These are phyloP conservation scores for Mangifera indica DNA, from an alignment of 345 rosid genomes.

Conservation along the genomic window DNA sequence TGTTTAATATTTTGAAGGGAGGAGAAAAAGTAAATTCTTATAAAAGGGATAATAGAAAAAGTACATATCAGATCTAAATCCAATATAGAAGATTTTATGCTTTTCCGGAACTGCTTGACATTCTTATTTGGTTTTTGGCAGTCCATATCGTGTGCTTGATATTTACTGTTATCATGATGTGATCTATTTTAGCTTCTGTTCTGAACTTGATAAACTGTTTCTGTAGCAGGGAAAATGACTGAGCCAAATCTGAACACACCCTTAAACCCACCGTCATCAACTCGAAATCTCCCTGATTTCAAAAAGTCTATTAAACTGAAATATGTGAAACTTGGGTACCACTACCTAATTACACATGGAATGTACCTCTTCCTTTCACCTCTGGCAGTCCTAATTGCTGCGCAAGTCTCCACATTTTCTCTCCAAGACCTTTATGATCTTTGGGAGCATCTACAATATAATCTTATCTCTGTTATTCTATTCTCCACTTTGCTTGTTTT, in stretches of 20 bases:
- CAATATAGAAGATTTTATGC: not conserved
- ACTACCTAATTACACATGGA: slow-evolving; percentile 62
- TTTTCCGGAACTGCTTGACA: not conserved
- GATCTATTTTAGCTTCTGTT: not conserved
- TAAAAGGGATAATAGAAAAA: not conserved
- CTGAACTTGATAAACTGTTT: slow-evolving; percentile 18
- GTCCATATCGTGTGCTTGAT: not conserved
- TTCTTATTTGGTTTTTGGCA: not conserved
- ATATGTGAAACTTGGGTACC: slow-evolving; percentile 73
- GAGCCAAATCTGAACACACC: slow-evolving; percentile 36
- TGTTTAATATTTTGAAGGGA: not conserved
- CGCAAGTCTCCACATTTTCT: slow-evolving; percentile 41
- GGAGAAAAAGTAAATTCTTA: not conserved
- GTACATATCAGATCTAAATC: slow-evolving; percentile 8
- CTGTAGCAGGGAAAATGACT: slow-evolving; percentile 30
- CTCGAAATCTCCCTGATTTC: slow-evolving; percentile 57
- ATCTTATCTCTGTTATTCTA: slow-evolving; percentile 43
- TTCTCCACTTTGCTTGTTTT: slow-evolving; percentile 49
- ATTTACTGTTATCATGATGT: not conserved
- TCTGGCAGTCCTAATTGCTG: slow-evolving; percentile 43
- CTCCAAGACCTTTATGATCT: slow-evolving; percentile 34
- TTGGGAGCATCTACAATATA: slow-evolving; percentile 52
- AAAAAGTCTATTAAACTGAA: slow-evolving; percentile 60
- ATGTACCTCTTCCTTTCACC: slow-evolving; percentile 59
- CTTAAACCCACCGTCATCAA: slow-evolving; percentile 31